Percentiles rank a stretch among this genome's conserved stretches.
These are phyloP conservation scores for Cyberlindnera maritima DNA, from an alignment of 805 yeast genomes.

Conservation along the genomic window DNA sequence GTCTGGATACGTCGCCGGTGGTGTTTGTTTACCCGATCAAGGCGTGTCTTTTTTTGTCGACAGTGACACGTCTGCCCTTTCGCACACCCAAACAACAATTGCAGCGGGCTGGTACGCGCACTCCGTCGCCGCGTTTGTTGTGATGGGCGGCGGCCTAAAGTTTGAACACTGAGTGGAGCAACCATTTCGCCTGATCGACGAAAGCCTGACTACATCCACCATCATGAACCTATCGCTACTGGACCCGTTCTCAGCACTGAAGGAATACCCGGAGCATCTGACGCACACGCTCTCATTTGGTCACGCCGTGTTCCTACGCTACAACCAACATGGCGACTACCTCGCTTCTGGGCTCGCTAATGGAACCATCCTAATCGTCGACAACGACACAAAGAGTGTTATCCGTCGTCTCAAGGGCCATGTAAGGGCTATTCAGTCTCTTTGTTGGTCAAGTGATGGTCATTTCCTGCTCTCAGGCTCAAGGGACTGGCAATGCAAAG, in stretches of 20 bases:
- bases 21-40: slow-evolving; percentile 9
- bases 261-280: slow-evolving; percentile 87
- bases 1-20: background rate
- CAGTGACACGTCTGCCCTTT: slow-evolving; percentile 3
- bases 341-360: slow-evolving; percentile 75
- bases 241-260: slow-evolving; percentile 89
- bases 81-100: background rate
- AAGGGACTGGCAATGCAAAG: slow-evolving; percentile 76
- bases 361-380: slow-evolving; percentile 73
- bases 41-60: slow-evolving; percentile 11
- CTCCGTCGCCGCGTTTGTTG: background rate
- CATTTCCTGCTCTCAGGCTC: slow-evolving; percentile 65
- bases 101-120: background rate
- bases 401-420: slow-evolving; percentile 63
- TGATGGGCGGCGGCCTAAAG: no score
- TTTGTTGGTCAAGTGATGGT: slow-evolving; percentile 75
- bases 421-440: slow-evolving; percentile 65
- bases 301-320: slow-evolving; percentile 63
- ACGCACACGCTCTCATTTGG: slow-evolving; percentile 67
- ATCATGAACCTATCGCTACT: slow-evolving; percentile 75
- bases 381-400: slow-evolving; percentile 62
- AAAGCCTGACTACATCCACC: background rate
- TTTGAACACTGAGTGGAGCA: no score
- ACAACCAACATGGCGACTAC: slow-evolving; percentile 77
- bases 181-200: no score